These are phyloP conservation scores for Penicillium concentricum DNA, from an alignment of 2,329 filamentous ascomycete species.

Conservation along the genomic window DNA sequence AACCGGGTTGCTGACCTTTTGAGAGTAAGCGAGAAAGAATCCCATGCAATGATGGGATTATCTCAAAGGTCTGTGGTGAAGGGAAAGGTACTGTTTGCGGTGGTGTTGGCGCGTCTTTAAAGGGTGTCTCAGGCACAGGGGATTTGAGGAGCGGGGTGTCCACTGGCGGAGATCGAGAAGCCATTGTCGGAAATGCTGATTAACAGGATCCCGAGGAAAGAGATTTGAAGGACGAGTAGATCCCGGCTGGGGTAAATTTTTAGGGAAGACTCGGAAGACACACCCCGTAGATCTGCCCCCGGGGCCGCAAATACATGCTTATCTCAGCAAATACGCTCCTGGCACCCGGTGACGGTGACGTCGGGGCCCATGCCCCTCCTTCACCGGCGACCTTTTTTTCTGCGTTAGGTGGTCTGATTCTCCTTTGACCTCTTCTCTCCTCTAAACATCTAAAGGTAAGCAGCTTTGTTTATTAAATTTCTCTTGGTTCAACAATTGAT, in stretches of 20 bases:
- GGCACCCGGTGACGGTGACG: slow-evolving; percentile 29
- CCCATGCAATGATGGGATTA: slow-evolving; percentile 75
- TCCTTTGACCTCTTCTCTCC: slow-evolving; percentile 9
- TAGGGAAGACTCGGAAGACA: slow-evolving; percentile 38
- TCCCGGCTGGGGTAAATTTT: slow-evolving; percentile 26
- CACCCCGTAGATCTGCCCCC: background rate
- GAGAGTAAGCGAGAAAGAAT: slow-evolving; percentile 72
- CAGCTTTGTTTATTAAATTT: background rate
- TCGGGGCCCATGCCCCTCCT: slow-evolving; percentile 36
- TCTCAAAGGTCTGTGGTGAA: slow-evolving; percentile 79
- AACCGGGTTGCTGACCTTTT: slow-evolving; percentile 40
- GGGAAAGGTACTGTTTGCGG: slow-evolving; percentile 59
- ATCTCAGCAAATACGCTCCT: slow-evolving; percentile 4
- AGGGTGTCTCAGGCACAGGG: slow-evolving; percentile 36
- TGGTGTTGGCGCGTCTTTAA: slow-evolving; percentile 30
- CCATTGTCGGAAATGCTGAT: slow-evolving; percentile 28
- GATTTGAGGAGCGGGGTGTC: slow-evolving; percentile 46
- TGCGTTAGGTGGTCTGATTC: background rate
- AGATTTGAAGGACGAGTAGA: slow-evolving; percentile 20
- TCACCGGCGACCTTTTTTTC: slow-evolving; percentile 29
- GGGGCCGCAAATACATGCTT: background rate
- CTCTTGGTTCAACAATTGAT: slow-evolving; percentile 21
- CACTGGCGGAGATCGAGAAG: slow-evolving; percentile 34
- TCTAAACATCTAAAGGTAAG: slow-evolving; percentile 17
- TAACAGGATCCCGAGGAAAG: slow-evolving; percentile 14